Conservation (phyloP, 192 early-diverging fungal genomes). For the Coemansia sp. region DNA sequence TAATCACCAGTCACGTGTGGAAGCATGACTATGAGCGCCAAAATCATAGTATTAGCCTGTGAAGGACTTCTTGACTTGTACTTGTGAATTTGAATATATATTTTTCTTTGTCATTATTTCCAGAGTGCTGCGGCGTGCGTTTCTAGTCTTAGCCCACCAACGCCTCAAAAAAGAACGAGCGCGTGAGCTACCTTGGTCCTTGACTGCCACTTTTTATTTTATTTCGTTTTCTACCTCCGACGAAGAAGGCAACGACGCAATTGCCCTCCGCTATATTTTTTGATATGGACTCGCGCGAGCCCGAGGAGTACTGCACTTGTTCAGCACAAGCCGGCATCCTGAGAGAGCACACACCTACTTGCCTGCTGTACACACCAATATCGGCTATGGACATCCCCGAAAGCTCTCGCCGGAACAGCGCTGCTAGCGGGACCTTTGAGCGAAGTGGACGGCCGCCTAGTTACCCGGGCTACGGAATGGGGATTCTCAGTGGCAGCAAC, state of each 20-base stretch:
- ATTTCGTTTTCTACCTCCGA: slow-evolving; percentile 6
- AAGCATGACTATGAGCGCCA: not conserved
- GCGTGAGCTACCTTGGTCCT: not conserved
- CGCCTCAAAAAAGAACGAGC: not conserved
- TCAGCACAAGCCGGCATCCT: slow-evolving; percentile 31
- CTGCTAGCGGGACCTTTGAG: slow-evolving; percentile 19
- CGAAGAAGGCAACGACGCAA: not conserved
- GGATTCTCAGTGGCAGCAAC: slow-evolving; percentile 30
- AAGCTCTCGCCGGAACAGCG: slow-evolving; percentile 33
- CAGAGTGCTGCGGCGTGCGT: not conserved
- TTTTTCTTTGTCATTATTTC: not conserved
- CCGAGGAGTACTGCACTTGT: slow-evolving; percentile 52
- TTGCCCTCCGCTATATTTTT: not conserved
- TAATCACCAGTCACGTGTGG: slow-evolving; percentile 14
- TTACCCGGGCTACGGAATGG: slow-evolving; percentile 45
- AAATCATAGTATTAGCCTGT: not conserved
- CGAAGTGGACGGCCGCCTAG: slow-evolving; percentile 32
- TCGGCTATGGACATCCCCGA: slow-evolving; percentile 47
- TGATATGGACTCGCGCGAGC: slow-evolving; percentile 41
- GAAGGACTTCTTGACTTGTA: not conserved
- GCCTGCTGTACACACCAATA: slow-evolving; percentile 52
- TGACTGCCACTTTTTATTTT: not conserved
- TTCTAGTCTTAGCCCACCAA: not conserved
- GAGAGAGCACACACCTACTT: slow-evolving; percentile 52
- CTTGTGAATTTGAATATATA: not conserved